Conservation (phyloP, 176 grass and related monocot species). For the Eleusine coracana region DNA sequence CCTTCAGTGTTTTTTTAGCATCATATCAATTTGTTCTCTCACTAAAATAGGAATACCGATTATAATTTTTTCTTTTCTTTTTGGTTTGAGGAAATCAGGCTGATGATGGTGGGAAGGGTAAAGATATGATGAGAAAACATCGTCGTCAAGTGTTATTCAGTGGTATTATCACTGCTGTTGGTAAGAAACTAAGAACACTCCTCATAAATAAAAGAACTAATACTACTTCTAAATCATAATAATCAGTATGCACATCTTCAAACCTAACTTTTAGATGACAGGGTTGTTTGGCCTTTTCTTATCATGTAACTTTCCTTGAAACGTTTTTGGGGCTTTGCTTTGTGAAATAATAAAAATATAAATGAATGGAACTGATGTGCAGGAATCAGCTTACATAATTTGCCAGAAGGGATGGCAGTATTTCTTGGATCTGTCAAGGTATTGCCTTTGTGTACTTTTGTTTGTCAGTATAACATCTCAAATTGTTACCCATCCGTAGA, state of each 20-base stretch:
- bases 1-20: constrained; percentile 21
- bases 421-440: constrained; percentile 99
- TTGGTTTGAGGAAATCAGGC: constrained; percentile 59
- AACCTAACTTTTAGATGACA: not conserved
- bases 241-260: not conserved
- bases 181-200: constrained; percentile 51
- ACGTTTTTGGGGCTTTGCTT: constrained; percentile 5
- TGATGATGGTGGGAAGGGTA: constrained; percentile 73
- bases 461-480: constrained; percentile 20
- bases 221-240: constrained; percentile 23
- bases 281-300: constrained; percentile 33
- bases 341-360: constrained; percentile 14
- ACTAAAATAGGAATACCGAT: constrained; percentile 26
- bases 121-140: constrained; percentile 93
- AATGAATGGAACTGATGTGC: constrained; percentile 43
- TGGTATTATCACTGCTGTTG: constrained; percentile 94
- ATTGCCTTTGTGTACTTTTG: constrained; percentile 35
- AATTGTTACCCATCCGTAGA: not conserved
- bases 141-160: constrained; percentile 85
- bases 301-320: not conserved
- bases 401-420: constrained; percentile 93
- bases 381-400: constrained; percentile 94
- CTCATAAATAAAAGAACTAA: not conserved
- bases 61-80: constrained; percentile 42
- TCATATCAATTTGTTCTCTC: constrained; percentile 14